Evolutionary conservation across 139 green algal genomes (phyloP).

Genomic region (Chlamydomonas applanata): DNA sequence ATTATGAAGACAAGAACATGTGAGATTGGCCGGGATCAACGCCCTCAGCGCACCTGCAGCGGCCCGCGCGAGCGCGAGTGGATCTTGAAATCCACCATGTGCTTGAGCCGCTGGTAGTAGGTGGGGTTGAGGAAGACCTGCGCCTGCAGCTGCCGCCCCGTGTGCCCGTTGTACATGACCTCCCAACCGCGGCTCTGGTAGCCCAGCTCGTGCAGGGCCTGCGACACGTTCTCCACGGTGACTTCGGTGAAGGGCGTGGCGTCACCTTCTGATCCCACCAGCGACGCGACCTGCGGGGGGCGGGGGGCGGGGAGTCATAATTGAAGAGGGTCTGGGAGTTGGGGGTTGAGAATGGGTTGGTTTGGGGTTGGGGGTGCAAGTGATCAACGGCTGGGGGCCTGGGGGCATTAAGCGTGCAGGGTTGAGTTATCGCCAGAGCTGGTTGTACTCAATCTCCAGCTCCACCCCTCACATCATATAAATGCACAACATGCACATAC

Average conservation of each 20-base stretch:
- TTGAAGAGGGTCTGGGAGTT: background rate
- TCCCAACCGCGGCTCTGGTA: constrained; percentile 84
- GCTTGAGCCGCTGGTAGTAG: constrained; percentile 99
- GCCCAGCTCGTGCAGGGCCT: constrained; percentile 77
- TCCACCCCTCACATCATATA: background rate
- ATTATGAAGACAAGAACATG: too few species aligned
- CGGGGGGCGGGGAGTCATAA: too few species aligned
- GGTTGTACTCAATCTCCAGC: too few species aligned
- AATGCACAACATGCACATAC: background rate
- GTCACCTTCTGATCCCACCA: constrained; percentile 91
- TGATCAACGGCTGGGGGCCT: background rate
- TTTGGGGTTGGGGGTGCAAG: background rate
- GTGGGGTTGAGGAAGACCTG: constrained; percentile 97
- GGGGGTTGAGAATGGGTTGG: background rate
- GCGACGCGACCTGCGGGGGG: constrained; percentile 60
- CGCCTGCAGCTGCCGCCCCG: constrained; percentile 47
- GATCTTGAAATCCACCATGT: constrained; percentile 99
- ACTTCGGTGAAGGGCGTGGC: constrained; percentile 98
- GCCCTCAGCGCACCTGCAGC: constrained; percentile 31
- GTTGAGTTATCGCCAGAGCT: too few species aligned
- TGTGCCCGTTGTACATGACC: constrained; percentile 89
- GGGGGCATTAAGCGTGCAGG: too few species aligned
- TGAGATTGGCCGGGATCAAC: too few species aligned
- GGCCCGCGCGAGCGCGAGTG: constrained; percentile 63
- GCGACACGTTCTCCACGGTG: constrained; percentile 93